phyloP scores from a whole-genome alignment of 805 yeast genomes.

The Komagataella pastoris region DNA sequence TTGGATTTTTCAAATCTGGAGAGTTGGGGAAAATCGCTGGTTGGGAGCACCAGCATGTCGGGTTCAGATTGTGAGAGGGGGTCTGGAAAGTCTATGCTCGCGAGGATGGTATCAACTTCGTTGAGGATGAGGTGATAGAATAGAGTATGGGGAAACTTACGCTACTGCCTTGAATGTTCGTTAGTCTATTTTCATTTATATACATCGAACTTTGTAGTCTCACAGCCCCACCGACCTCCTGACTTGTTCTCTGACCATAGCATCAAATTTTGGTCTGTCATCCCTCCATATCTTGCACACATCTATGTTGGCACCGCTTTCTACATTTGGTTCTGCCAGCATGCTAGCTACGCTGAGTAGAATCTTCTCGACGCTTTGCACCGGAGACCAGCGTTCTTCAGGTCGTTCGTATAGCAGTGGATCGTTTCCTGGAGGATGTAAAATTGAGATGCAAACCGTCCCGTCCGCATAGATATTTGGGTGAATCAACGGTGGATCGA shows the following conservation, averaged over 20 bases:
- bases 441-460: slow-evolving; percentile 86
- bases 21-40: neutral
- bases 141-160: too few relatives aligned
- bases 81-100: neutral
- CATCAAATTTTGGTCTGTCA: slow-evolving; percentile 52
- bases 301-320: slow-evolving; percentile 84
- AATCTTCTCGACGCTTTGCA: slow-evolving; percentile 95
- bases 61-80: neutral
- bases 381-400: slow-evolving; percentile 96
- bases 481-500: slow-evolving; percentile 75
- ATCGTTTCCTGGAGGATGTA: slow-evolving; percentile 96
- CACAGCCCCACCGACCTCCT: slow-evolving; percentile 53
- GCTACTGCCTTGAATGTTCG: neutral
- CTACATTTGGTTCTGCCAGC: slow-evolving; percentile 95
- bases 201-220: neutral
- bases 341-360: slow-evolving; percentile 85
- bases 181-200: neutral
- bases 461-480: slow-evolving; percentile 94
- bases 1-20: neutral
- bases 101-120: neutral
- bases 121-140: neutral
- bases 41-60: neutral
- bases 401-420: slow-evolving; percentile 93
- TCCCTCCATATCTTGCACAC: slow-evolving; percentile 88
- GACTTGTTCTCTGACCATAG: slow-evolving; percentile 54